Percentiles rank a stretch among this genome's conserved stretches.
Evolutionary conservation across 495 filamentous ascomycete genomes (phyloP).

Genomic region (Aspergillus mulundensis): DNA sequence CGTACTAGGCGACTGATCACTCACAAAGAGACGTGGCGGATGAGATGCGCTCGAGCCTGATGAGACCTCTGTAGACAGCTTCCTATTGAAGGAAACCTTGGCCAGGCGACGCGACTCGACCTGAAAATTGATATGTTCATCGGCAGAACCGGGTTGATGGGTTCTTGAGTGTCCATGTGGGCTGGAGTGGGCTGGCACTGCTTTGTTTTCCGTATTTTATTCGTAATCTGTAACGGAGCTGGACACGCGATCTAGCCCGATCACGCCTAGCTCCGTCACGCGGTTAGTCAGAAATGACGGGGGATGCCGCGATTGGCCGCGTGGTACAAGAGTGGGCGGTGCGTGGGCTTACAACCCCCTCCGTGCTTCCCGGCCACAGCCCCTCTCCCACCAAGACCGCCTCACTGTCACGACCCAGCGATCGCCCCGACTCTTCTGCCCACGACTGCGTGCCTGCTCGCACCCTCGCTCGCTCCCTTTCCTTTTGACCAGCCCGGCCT

Average conservation of each 20-base stretch:
- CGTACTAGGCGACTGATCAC: background rate
- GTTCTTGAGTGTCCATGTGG: slow-evolving; percentile 22
- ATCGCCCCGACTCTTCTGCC: slow-evolving; percentile 24
- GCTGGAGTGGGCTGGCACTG: slow-evolving; percentile 16
- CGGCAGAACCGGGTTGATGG: slow-evolving; percentile 27
- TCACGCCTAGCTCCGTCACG: slow-evolving; percentile 10
- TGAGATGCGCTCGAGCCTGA: background rate
- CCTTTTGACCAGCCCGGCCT: slow-evolving; percentile 26
- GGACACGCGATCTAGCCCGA: slow-evolving; percentile 14
- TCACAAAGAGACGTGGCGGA: background rate
- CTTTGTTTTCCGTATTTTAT: slow-evolving; percentile 18
- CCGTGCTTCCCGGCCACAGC: slow-evolving; percentile 21
- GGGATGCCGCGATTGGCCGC: slow-evolving; percentile 9
- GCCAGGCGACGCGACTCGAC: no score
- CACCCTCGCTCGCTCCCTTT: slow-evolving; percentile 22
- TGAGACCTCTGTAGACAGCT: no score
- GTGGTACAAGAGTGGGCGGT: slow-evolving; percentile 15
- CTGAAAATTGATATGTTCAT: slow-evolving; percentile 2
- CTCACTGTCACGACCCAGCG: slow-evolving; percentile 28
- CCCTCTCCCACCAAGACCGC: slow-evolving; percentile 22
- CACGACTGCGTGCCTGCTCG: slow-evolving; percentile 20
- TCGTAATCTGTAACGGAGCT: slow-evolving; percentile 17
- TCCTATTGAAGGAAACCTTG: no score
- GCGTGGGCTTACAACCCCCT: slow-evolving; percentile 17
- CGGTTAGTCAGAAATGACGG: slow-evolving; percentile 20